Percentiles rank a stretch among this genome's conserved stretches.
Conservation (phyloP, 1,284 basidiomycete genomes). For the Cryptococcus deneoformans region DNA sequence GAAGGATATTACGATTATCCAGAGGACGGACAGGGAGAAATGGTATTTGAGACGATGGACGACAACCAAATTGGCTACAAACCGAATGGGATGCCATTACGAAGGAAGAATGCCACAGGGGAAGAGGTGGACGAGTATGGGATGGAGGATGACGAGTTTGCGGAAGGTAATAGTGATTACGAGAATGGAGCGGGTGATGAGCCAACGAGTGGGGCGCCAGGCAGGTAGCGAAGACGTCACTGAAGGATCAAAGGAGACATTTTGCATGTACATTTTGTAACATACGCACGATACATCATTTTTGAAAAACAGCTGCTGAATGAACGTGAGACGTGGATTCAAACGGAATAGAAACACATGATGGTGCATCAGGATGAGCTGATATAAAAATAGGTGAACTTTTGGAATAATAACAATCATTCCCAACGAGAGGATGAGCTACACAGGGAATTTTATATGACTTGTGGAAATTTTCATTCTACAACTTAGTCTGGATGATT, state of each 20-base stretch:
- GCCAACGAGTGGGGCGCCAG: constrained; percentile 10
- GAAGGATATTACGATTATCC: constrained; percentile 14
- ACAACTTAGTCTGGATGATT: not conserved
- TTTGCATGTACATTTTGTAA: not conserved
- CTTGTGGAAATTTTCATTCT: not conserved
- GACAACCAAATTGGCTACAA: constrained; percentile 15
- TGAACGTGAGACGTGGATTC: too few relatives aligned
- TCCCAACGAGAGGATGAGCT: constrained; percentile 7
- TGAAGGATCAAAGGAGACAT: not conserved
- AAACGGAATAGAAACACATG: too few relatives aligned
- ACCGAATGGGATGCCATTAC: constrained; percentile 24
- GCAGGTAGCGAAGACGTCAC: not conserved
- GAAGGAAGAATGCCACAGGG: constrained; percentile 12
- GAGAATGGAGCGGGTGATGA: constrained; percentile 9
- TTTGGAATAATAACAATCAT: not conserved
- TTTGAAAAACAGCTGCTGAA: too few relatives aligned
- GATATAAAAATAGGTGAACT: constrained; percentile 1
- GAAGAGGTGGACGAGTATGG: constrained; percentile 26
- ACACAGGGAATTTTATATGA: not conserved
- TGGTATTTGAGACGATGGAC: constrained; percentile 1
- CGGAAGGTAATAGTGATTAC: constrained; percentile 40
- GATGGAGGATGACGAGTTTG: constrained; percentile 32
- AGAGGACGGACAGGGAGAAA: constrained; percentile 1
- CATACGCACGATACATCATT: too few relatives aligned
- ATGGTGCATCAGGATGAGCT: constrained; percentile 20